Evolutionary conservation across 2,329 filamentous ascomycete species (phyloP).

Genomic region (Aureobasidium sp.): DNA sequence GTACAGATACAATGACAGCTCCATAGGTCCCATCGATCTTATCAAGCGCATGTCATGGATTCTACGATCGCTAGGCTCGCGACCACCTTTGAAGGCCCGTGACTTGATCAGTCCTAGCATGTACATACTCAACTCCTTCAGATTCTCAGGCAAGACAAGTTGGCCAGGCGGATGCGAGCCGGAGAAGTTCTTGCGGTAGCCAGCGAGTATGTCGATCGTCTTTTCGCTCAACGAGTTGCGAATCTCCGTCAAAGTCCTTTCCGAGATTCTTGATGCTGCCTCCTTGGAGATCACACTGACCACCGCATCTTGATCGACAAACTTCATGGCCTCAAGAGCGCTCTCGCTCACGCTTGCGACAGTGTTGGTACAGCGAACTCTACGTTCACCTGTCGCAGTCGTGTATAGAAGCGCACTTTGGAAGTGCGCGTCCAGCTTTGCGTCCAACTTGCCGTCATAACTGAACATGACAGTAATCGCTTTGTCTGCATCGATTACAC

Average conservation of each 20-base stretch:
- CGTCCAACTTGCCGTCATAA: slow-evolving; percentile 95
- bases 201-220: slow-evolving; percentile 83
- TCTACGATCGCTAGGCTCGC: slow-evolving; percentile 81
- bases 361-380: slow-evolving; percentile 86
- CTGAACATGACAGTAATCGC: slow-evolving; percentile 84
- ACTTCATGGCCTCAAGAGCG: slow-evolving; percentile 76
- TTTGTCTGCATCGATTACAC: slow-evolving; percentile 87
- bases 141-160: slow-evolving; percentile 85
- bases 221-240: slow-evolving; percentile 78
- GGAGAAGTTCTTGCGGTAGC: slow-evolving; percentile 87
- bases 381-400: slow-evolving; percentile 75
- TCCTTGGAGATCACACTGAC: slow-evolving; percentile 86
- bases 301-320: slow-evolving; percentile 92
- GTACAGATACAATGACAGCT: slow-evolving; percentile 88
- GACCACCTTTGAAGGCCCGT: slow-evolving; percentile 83
- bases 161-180: slow-evolving; percentile 82
- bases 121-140: slow-evolving; percentile 97
- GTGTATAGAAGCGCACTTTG: slow-evolving; percentile 93
- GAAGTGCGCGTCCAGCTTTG: slow-evolving; percentile 95
- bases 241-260: slow-evolving; percentile 75
- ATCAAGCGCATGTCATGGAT: slow-evolving; percentile 89
- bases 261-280: slow-evolving; percentile 73
- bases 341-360: slow-evolving; percentile 87
- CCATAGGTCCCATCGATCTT: slow-evolving; percentile 74
- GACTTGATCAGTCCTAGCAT: slow-evolving; percentile 84